Conservation (phyloP, 129 eudicot genomes). For the Flaveria robusta region DNA sequence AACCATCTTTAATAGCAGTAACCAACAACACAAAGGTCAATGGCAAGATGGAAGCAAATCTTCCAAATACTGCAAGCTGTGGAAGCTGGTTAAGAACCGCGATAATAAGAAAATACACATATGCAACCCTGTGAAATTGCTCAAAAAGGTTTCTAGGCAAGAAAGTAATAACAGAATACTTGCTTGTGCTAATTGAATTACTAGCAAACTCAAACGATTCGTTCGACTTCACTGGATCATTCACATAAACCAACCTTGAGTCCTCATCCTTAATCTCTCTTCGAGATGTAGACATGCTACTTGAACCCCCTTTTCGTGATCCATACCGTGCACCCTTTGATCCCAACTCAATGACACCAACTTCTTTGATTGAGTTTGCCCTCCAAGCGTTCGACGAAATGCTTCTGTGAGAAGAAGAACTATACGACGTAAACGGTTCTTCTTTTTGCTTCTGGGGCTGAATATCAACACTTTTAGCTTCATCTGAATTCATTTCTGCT, state of each 20-base stretch:
- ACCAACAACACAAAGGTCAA: constrained; percentile 75
- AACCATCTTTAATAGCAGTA: constrained; percentile 90
- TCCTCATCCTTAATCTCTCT: constrained; percentile 85
- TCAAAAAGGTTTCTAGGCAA: constrained; percentile 86
- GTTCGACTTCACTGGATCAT: constrained; percentile 72
- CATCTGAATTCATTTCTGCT: constrained; percentile 47
- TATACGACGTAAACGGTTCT: constrained; percentile 7
- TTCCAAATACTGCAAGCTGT: constrained; percentile 88
- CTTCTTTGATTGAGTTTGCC: constrained; percentile 59
- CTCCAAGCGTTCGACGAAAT: constrained; percentile 46
- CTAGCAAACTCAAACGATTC: constrained; percentile 68
- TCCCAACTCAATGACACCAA: constrained; percentile 53
- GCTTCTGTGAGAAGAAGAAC: constrained; percentile 50
- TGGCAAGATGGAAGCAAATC: constrained; percentile 82
- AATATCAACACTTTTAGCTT: constrained; percentile 29
- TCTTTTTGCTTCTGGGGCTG: constrained; percentile 24
- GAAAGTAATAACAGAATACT: constrained; percentile 80
- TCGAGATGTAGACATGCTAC: constrained; percentile 51
- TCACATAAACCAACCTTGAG: constrained; percentile 68
- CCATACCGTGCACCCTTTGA: constrained; percentile 58
- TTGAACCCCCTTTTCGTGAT: constrained; percentile 52
- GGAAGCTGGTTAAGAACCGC: constrained; percentile 92
- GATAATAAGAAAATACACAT: constrained; percentile 76
- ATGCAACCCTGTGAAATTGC: constrained; percentile 94
- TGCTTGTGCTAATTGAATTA: constrained; percentile 76